Base-by-base conservation (phyloP, 306 rosid species). In the Amphicarpaea edgeworthii region DNA sequence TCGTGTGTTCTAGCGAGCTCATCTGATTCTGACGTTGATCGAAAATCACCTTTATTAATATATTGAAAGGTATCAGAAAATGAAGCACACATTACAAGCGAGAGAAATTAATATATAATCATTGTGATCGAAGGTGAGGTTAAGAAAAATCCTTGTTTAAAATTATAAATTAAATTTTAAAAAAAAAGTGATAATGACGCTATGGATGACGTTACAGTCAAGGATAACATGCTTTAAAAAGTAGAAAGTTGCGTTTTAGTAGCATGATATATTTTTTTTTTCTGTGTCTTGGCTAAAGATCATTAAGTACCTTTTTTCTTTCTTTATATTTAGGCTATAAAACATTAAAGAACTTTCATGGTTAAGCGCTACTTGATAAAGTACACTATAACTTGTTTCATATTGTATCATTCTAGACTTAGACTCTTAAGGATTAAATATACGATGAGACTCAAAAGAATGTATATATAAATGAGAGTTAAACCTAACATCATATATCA, bases 181-280 rank as follows among this genome's bases (percentile, higher is more conserved):
- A 42, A 42, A 24, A 30, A 30, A 34, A 8, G 41, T 7, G 72
- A 67, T 24, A 7, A 24, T 67, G 72, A 67, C 38, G 58, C 43
- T 67, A 24, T 45, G 26, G 73, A 8, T 68, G 58, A 68, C 23
- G 42, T 42, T 66, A 23, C 45, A 67, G n/a, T n/a, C n/a, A n/a
- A n/a, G n/a, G 72, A 15, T 45, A 68, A n/a, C 73, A 24, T 26
- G 2, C 58, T 45, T 68, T 45, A 7, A 46, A 45, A 45, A 45
- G 72, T 23, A 14, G 58, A 46, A 68, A 24, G 58, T 26, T 45
- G 73, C 8, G 45, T 42, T 45, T 68, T 46, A 68, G 19, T 15
- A 45, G 40, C 12, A 23, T 34, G 40, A 7, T 68, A 30, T 30
- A 30, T 24, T 67, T 14, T 9, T 68, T 42, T 24, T 43, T 67